phyloP scores from a whole-genome alignment of 768 basidiomycete genomes.

The Exidia glandulosa region DNA sequence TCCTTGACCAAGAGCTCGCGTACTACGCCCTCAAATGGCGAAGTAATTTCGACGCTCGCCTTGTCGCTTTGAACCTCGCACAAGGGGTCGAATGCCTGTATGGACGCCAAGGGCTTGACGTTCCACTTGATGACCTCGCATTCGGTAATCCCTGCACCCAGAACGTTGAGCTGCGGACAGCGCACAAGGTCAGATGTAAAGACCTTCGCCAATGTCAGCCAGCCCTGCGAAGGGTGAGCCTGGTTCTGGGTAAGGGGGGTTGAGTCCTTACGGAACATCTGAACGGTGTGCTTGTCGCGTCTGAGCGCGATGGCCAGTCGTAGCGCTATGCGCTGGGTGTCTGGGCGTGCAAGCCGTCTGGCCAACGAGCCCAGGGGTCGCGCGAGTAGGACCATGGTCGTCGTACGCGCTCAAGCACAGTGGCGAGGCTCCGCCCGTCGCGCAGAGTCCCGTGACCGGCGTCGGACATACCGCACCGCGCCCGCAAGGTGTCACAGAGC shows the following conservation, averaged over 20 bases:
- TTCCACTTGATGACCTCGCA: conserved; percentile 83
- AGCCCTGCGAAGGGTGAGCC: background rate
- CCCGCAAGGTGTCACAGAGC: no score
- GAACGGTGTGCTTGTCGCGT: background rate
- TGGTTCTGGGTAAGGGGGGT: background rate
- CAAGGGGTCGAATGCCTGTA: conserved; percentile 52
- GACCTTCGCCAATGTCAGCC: background rate
- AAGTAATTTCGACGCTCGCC: conserved; percentile 83
- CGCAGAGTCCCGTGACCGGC: background rate
- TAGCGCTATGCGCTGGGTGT: background rate
- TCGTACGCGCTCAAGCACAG: background rate
- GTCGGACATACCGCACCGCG: no score
- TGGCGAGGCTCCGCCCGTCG: background rate
- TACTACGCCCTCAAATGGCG: conserved; percentile 69
- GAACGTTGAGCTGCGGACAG: conserved; percentile 14
- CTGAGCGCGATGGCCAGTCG: background rate
- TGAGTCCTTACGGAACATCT: background rate
- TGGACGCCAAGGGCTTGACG: conserved; percentile 36
- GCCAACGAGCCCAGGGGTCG: background rate
- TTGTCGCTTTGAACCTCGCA: conserved; percentile 89
- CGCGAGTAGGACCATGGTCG: background rate
- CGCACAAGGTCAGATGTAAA: background rate
- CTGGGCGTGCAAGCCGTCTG: background rate
- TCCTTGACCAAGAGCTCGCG: conserved; percentile 65
- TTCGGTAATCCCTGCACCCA: conserved; percentile 87